A percentile compares a stretch with the other conserved stretches of the same genome.
Conservation (phyloP, 2,329 filamentous ascomycete species). For the Fusarium veterinarium region DNA sequence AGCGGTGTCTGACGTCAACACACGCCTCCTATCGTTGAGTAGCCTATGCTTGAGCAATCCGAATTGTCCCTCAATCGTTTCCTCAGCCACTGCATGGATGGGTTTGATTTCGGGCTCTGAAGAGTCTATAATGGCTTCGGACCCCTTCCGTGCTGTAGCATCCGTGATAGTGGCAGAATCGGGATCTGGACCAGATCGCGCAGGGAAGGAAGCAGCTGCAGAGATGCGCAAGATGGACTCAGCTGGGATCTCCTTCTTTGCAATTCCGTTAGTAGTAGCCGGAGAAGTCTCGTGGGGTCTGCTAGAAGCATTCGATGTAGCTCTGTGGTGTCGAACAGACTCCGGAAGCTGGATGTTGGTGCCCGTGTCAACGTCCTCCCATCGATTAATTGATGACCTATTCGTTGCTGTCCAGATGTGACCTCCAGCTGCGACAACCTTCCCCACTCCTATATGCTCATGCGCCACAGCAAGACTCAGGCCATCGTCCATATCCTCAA, state of each 20-base stretch:
- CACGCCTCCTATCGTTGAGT: slow-evolving; percentile 88
- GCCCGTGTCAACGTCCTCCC: slow-evolving; percentile 86
- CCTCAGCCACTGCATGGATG: slow-evolving; percentile 75
- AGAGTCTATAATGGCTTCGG: slow-evolving; percentile 46
- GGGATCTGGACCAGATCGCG: slow-evolving; percentile 62
- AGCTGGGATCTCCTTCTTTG: slow-evolving; percentile 76
- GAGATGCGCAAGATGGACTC: slow-evolving; percentile 85
- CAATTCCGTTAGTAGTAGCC: slow-evolving; percentile 48
- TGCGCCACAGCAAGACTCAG: slow-evolving; percentile 91
- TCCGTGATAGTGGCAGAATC: slow-evolving; percentile 66
- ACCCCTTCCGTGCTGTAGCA: slow-evolving; percentile 53
- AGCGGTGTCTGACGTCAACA: slow-evolving; percentile 92
- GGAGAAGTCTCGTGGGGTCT: slow-evolving; percentile 51
- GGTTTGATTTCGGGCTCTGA: slow-evolving; percentile 61
- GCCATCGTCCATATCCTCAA: slow-evolving; percentile 80
- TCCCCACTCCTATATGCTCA: slow-evolving; percentile 85
- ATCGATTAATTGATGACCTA: slow-evolving; percentile 91
- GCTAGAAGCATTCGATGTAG: slow-evolving; percentile 57
- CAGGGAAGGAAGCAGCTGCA: slow-evolving; percentile 82
- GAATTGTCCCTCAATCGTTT: slow-evolving; percentile 94
- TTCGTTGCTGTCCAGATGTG: slow-evolving; percentile 92
- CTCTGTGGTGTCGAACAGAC: slow-evolving; percentile 60
- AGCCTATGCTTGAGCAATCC: slow-evolving; percentile 93
- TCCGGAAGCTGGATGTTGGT: slow-evolving; percentile 75
- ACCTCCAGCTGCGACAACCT: slow-evolving; percentile 75